A percentile compares a stretch with the other conserved stretches of the same genome.
phyloP scores from a whole-genome alignment of 257 asterid genomes.

The Gentiana straminea region DNA sequence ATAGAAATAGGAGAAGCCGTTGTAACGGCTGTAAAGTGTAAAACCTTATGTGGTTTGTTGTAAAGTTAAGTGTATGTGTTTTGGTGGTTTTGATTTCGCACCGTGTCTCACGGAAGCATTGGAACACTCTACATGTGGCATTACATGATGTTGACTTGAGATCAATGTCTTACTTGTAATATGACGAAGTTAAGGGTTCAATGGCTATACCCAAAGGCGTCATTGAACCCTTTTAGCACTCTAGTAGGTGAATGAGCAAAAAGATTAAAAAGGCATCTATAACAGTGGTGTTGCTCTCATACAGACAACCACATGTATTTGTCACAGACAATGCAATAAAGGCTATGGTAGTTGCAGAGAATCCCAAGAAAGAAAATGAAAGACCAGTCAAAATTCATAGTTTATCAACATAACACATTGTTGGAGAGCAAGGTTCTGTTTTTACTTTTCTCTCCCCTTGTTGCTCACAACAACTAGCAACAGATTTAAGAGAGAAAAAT shows the following conservation, averaged over 20 bases:
- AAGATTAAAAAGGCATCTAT: too few relatives aligned
- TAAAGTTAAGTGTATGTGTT: too few relatives aligned
- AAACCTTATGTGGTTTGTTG: too few relatives aligned
- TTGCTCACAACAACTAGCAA: slow-evolving; percentile 1
- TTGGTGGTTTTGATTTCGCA: too few relatives aligned
- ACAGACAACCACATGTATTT: background rate
- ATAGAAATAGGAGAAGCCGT: too few relatives aligned
- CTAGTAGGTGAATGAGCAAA: background rate
- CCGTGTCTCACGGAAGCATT: too few relatives aligned
- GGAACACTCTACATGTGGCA: too few relatives aligned
- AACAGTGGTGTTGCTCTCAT: slow-evolving; percentile 8
- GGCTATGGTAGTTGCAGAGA: slow-evolving; percentile 8
- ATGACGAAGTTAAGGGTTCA: too few relatives aligned
- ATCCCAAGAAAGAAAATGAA: slow-evolving; percentile 10
- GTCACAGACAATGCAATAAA: slow-evolving; percentile 9
- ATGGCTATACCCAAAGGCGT: too few relatives aligned
- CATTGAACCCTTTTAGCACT: slow-evolving; percentile 10
- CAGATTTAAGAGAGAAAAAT: slow-evolving; percentile 9
- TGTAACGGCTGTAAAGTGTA: too few relatives aligned
- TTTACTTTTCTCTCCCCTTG: background rate
- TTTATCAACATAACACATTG: background rate
- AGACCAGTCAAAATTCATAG: slow-evolving; percentile 8
- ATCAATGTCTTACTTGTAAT: too few relatives aligned
- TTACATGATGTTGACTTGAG: too few relatives aligned
- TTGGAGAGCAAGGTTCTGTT: background rate